Evolutionary conservation across 73 alveolate species (phyloP), one percentile per base, ranked within the genome.

Genomic region (Paramecium sonneborni): DNA sequence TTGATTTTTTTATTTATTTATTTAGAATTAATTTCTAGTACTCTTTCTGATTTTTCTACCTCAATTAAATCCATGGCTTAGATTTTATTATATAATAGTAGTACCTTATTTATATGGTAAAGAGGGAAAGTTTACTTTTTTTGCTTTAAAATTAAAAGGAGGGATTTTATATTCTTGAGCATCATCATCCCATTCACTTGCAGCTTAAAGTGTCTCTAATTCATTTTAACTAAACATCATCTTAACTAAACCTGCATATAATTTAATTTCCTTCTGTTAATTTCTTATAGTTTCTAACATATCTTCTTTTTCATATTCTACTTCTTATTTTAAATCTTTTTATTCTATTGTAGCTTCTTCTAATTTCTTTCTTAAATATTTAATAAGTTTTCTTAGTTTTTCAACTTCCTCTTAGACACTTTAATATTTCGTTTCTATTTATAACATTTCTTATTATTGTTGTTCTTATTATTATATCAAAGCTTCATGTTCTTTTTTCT

Each of bases 401-500:
- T 89, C 95, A 6, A 93, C 85, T 23, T 93, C 96, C 26, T 93
- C 93, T 56, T 93, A 55, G 1, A 62, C 70, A 38, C 43, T 39
- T 43, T 79, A 38, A 68, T 92, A 96, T 38, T 93, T 76, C 21
- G 68, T 43, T 90, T 93, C 96, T 21, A 58, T 43, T 18, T 62
- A 34, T 76, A 67, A 14, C 52, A 89, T 43, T 69, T 93, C 96
- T 91, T 93, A 95, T 21, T 93, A 95, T 67, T 94, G 48, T 57
- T 93, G 86, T 57, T 79, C 85, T 69, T 62, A 39, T 84, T 95
- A 96, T 85, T 95, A 72, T 20, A 92, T 72, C 48, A 95, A 43
- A 32, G 94, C 55, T 79, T 95, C 95, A 44, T 95, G 93, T 68
- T 96, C 94, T 74, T 88, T 85, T 82, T 86, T 94, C 82, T 96